Evolutionary conservation across 1,284 basidiomycete species (phyloP).

Genomic region (Cutaneotrichosporon mucoides): DNA sequence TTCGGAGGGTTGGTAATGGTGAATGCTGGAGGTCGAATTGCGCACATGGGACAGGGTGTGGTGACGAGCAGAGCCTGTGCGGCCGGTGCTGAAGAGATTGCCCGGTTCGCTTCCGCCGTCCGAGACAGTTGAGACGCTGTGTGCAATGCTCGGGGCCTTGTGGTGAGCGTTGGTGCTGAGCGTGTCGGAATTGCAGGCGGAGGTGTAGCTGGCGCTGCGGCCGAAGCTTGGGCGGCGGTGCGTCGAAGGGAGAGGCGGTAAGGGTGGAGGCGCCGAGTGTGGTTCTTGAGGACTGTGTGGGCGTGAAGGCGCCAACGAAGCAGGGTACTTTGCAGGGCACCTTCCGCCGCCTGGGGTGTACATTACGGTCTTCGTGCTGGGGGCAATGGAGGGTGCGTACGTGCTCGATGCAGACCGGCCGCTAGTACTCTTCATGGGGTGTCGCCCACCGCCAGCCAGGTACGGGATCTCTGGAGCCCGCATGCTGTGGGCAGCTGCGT

Average conservation of each 20-base stretch:
- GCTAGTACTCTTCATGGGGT: too few relatives aligned
- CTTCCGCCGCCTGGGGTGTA: not conserved
- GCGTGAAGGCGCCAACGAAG: not conserved
- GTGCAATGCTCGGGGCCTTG: not conserved
- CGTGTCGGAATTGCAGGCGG: not conserved
- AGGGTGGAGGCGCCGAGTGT: not conserved
- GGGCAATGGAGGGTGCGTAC: not conserved
- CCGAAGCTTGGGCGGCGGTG: not conserved
- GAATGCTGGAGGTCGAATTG: not conserved
- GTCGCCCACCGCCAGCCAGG: not conserved
- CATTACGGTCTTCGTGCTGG: not conserved
- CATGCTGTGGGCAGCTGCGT: not conserved
- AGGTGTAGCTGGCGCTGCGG: not conserved
- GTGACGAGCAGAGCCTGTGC: not conserved
- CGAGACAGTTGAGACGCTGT: not conserved
- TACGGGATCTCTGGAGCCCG: not conserved
- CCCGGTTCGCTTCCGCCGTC: not conserved
- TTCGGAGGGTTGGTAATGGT: conserved; percentile 3
- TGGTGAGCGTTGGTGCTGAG: not conserved
- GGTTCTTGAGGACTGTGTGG: not conserved
- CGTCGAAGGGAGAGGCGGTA: not conserved
- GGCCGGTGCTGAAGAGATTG: not conserved
- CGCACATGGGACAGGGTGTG: not conserved
- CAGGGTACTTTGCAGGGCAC: not conserved
- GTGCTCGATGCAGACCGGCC: not conserved